Base-by-base conservation (phyloP, 805 yeast genomes). In the Ascoidea tarda region DNA sequence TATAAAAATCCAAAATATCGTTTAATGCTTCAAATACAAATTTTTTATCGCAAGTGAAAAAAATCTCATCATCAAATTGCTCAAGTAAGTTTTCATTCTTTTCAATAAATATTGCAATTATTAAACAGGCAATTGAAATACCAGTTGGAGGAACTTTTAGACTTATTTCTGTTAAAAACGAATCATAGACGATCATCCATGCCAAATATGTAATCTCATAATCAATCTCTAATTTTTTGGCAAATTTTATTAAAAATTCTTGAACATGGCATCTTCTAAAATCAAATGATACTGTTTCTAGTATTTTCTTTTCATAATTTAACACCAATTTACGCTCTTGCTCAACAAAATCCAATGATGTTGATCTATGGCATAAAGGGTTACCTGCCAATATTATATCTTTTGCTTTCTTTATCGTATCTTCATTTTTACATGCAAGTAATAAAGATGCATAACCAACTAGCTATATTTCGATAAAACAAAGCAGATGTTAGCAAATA, bases 251-350 rank as follows among this genome's bases (percentile, higher is more conserved):
- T 6, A 85, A 71, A 57, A 79, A 74, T 58, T 78, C 81, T 63
- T 87, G 96, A 32, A 79, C 74, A 50, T 78, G 78, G 51, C 79
- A 79, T 47, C 77, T 73, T 58, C 95, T 73, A 60, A 87, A 87
- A 64, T 89, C 96, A 62, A 89, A 90, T 28, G 84, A 78, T 58
- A 84, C 76, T 1, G 86, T 74, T 61, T 89, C 96, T 58, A 90
- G 69, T 50, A 89, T 70, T 61, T 79, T 81, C 58, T 82, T 80
- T 63, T 89, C 96, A 45, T 83, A 59, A 16, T 70, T 69, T 59
- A 87, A 66, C 1, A 86, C 69, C 46, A 73, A 71, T 58, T 74
- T 78, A 52, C 82, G 72, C 58, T 80, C 81, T 32, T 68, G 70
- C 31, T 84, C 91, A 6, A 76, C 54, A 51, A 62, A 56, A 5